Conservation (phyloP, 129 eudicot species). For the Flaveria brownii region DNA sequence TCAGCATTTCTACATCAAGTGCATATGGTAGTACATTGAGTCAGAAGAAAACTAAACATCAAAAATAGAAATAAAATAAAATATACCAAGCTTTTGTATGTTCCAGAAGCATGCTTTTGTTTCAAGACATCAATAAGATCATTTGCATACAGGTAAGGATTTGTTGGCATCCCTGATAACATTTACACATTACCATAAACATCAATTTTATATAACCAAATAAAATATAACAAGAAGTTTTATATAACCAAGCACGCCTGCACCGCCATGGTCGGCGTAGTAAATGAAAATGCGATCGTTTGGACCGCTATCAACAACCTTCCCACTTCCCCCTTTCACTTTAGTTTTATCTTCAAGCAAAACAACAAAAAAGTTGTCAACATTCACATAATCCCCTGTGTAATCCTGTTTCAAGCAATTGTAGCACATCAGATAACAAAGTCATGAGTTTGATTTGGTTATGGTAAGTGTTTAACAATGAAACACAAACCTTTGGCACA, state of each 20-base stretch:
- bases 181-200: background rate
- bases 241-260: conserved; percentile 96
- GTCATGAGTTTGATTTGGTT: no score
- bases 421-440: conserved; percentile 16
- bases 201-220: background rate
- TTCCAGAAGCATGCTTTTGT: no score
- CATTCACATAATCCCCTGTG: conserved; percentile 71
- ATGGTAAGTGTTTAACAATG: no score
- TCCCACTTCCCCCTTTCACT: conserved; percentile 85
- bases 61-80: no score
- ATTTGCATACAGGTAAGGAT: conserved; percentile 75
- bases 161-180: conserved; percentile 76
- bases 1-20: conserved; percentile 1
- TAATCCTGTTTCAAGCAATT: conserved; percentile 65
- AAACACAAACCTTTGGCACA: no score
- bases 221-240: no score
- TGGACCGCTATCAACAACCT: conserved; percentile 85
- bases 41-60: no score
- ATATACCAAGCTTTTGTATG: no score
- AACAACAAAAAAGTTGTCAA: conserved; percentile 71
- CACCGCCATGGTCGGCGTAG: conserved; percentile 93
- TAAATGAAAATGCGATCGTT: no score
- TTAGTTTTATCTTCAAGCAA: conserved; percentile 83
- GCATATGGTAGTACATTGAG: no score
- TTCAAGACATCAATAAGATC: no score